Conservation (phyloP, 192 early-diverging fungal species). For the Coemansia sp. region DNA sequence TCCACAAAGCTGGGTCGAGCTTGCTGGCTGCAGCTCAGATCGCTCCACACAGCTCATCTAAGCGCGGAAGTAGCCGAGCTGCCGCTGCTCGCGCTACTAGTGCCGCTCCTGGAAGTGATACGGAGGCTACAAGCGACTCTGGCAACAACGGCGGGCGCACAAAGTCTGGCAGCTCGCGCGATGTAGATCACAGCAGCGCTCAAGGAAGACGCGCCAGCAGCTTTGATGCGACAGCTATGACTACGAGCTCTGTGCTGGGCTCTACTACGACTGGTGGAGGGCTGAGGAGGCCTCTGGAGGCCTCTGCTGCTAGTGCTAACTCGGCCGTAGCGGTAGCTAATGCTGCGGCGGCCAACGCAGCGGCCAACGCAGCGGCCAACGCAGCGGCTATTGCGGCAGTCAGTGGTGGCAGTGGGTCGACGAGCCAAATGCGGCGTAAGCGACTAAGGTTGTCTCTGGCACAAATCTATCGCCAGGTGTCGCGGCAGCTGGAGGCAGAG, state of each 20-base stretch:
- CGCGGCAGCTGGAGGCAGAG: conserved; percentile 48
- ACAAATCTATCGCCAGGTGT: conserved; percentile 48
- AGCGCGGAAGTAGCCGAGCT: conserved; percentile 11
- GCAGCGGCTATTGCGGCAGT: conserved; percentile 27
- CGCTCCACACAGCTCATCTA: conserved; percentile 19
- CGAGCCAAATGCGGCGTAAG: conserved; percentile 29
- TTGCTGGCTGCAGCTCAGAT: conserved; percentile 18
- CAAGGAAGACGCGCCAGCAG: conserved; percentile 36
- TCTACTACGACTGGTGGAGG: background rate
- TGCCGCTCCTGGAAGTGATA: conserved; percentile 15
- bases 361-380: conserved; percentile 23
- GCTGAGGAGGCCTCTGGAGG: background rate
- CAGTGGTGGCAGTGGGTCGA: conserved; percentile 24
- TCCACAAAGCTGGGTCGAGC: conserved; percentile 11
- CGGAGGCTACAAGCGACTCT: conserved; percentile 30
- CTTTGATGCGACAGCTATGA: conserved; percentile 36
- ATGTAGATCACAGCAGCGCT: background rate
- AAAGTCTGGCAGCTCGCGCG: background rate
- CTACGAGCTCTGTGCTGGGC: background rate
- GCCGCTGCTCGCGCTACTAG: conserved; percentile 10
- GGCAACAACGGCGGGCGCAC: background rate
- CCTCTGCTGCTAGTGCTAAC: background rate
- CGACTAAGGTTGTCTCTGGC: conserved; percentile 44
- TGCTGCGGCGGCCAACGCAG: conserved; percentile 27
- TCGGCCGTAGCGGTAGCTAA: background rate